phyloP scores from a whole-genome alignment of 169 alveolate genomes.

The Plasmodium gaboni region DNA sequence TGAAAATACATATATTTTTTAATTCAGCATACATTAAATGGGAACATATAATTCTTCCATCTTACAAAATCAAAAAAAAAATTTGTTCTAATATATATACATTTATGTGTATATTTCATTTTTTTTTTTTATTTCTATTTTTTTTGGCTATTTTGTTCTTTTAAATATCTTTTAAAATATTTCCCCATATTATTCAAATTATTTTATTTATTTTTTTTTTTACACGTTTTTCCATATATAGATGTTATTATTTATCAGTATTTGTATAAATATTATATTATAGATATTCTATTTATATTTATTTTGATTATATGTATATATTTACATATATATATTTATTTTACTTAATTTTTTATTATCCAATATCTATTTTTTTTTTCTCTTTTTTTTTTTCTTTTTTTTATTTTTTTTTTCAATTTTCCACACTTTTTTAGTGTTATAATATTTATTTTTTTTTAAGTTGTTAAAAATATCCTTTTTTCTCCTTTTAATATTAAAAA shows the following conservation, averaged over 20 bases:
- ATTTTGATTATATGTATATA: not conserved
- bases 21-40: not conserved
- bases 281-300: not conserved
- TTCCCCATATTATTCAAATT: slow-evolving; percentile 1
- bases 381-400: not conserved
- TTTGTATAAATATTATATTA: no score
- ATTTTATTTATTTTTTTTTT: not conserved
- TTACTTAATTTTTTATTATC: not conserved
- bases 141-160: slow-evolving; percentile 69
- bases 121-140: no score
- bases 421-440: not conserved
- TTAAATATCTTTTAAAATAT: slow-evolving; percentile 70
- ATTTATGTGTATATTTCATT: no score
- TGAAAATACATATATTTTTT: slow-evolving; percentile 68
- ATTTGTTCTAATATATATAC: no score
- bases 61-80: not conserved
- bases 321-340: not conserved
- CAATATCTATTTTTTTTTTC: not conserved
- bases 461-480: slow-evolving; percentile 6
- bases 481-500: not conserved
- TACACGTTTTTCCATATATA: no score
- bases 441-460: slow-evolving; percentile 6
- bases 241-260: no score
- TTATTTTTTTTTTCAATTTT: not conserved
- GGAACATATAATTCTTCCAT: not conserved